Percentiles rank a stretch among this genome's conserved stretches.
Conservation (phyloP, 345 rosid genomes). For the Fremontodendron californicum region DNA sequence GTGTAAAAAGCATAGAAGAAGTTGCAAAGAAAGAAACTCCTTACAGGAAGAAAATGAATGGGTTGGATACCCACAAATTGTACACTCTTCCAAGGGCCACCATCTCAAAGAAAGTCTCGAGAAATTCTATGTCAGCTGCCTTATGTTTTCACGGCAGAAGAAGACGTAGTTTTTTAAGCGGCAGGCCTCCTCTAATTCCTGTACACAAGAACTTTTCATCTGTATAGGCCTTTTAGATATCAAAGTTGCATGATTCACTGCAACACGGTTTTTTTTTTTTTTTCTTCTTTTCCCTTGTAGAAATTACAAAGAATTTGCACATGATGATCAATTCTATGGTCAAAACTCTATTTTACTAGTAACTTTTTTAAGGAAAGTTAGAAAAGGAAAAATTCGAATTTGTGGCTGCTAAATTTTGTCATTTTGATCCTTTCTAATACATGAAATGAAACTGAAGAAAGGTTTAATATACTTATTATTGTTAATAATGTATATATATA, state of each 20-base stretch:
- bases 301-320: neutral
- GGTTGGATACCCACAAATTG: conserved; percentile 29
- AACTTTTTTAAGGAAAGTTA: too few relatives aligned
- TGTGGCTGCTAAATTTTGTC: neutral
- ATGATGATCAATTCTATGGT: too few relatives aligned
- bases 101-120: conserved; percentile 38
- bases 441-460: too few relatives aligned
- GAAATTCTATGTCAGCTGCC: conserved; percentile 18
- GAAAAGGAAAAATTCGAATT: neutral
- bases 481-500: too few relatives aligned
- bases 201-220: conserved; percentile 32
- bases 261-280: neutral
- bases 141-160: conserved; percentile 24
- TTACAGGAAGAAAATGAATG: conserved; percentile 36
- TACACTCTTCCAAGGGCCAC: conserved; percentile 33
- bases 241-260: neutral
- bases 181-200: conserved; percentile 35
- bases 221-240: neutral
- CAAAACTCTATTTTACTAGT: too few relatives aligned
- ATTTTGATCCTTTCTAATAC: neutral
- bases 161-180: conserved; percentile 2
- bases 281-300: neutral
- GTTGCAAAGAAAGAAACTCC: conserved; percentile 25
- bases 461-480: too few relatives aligned
- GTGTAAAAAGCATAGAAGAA: conserved; percentile 39